Percentiles rank a stretch among this genome's conserved stretches.
Conservation (phyloP, 139 green algal species). For the Coelastrella sp. region DNA sequence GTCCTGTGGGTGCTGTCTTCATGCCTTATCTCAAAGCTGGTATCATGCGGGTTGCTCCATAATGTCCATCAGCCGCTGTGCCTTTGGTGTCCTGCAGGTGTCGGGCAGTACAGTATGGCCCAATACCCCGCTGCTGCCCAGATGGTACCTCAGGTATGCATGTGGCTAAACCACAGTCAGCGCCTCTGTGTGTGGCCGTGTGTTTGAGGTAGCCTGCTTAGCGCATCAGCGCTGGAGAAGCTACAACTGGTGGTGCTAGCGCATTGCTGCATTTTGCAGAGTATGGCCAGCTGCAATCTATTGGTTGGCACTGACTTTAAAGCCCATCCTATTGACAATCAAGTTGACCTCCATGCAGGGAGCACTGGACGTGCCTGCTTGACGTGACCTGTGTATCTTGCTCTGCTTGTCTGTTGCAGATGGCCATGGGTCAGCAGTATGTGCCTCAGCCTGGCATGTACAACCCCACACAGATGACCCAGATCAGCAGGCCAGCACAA, state of each 20-base stretch:
- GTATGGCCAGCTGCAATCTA: too few relatives aligned
- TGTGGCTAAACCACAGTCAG: neutral
- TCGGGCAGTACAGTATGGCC: neutral
- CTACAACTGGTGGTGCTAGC: too few relatives aligned
- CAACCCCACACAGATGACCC: neutral
- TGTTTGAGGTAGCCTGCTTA: neutral
- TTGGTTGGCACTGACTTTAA: too few relatives aligned
- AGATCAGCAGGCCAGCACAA: slow-evolving; percentile 10
- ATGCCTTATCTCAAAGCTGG: too few relatives aligned
- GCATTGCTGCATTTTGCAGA: too few relatives aligned
- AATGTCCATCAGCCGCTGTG: neutral
- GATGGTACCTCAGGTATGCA: neutral
- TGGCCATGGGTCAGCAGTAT: neutral
- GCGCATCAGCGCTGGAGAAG: too few relatives aligned
- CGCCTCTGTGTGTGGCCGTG: neutral
- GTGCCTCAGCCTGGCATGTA: neutral
- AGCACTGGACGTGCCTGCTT: neutral
- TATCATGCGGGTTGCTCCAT: neutral
- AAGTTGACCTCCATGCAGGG: neutral
- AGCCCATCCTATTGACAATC: neutral
- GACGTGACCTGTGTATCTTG: neutral
- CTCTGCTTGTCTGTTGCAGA: neutral
- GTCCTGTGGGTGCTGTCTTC: too few relatives aligned
- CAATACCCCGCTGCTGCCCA: neutral
- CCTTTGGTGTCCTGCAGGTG: neutral